These are phyloP conservation scores for Apiospora saccharicola DNA, from an alignment of 2,329 filamentous ascomycete genomes.

Conservation along the genomic window DNA sequence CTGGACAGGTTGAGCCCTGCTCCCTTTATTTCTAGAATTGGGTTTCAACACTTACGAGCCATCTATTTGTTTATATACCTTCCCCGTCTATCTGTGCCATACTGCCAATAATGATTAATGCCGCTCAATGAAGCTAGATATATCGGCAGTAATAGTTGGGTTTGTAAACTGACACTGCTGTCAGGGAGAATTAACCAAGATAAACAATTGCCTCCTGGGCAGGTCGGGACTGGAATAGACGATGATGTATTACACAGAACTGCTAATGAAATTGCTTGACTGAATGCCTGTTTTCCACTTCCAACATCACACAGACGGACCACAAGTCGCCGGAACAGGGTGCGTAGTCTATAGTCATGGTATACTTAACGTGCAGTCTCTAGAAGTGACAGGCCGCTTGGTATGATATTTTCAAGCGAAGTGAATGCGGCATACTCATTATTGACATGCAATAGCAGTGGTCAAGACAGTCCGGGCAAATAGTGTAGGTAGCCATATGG, in stretches of 20 bases:
- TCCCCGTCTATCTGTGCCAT: neutral
- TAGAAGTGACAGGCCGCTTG: too few species aligned
- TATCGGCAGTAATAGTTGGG: neutral
- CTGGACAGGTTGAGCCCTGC: neutral
- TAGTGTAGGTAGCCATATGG: neutral
- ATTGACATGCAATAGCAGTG: conserved; percentile 40
- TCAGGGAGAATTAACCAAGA: neutral
- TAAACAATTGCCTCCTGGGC: neutral
- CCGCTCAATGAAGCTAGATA: neutral
- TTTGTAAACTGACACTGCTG: neutral
- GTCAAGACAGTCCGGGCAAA: too few species aligned
- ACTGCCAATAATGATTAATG: neutral
- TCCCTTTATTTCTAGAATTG: neutral
- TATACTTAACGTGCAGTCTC: too few species aligned
- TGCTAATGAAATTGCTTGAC: too few species aligned
- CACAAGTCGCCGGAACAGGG: too few species aligned
- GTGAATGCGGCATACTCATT: conserved; percentile 46
- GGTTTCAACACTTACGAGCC: neutral
- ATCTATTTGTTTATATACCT: neutral
- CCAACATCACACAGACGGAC: too few species aligned
- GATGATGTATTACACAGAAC: neutral
- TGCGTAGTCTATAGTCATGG: too few species aligned
- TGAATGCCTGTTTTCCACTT: too few species aligned
- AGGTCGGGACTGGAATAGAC: too few species aligned
- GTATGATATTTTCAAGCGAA: neutral